These are phyloP conservation scores for Triangularia verruculosa DNA, from an alignment of 2,329 filamentous ascomycete genomes.

Conservation along the genomic window DNA sequence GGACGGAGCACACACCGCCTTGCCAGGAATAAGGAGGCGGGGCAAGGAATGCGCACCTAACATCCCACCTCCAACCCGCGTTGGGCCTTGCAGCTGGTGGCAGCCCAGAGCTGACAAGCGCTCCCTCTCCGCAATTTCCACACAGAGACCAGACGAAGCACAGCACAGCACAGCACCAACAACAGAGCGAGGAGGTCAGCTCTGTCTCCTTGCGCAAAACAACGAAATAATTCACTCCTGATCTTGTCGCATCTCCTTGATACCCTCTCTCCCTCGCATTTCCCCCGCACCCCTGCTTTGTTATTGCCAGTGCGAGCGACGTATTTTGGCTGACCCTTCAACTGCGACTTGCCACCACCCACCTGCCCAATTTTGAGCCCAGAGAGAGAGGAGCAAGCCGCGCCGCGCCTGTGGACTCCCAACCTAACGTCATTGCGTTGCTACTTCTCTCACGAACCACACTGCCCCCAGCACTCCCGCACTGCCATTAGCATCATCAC, in stretches of 20 bases:
- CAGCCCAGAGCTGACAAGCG: neutral
- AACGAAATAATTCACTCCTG: neutral
- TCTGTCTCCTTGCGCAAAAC: neutral
- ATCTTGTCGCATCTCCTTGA: neutral
- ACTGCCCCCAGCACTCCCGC: conserved; percentile 26
- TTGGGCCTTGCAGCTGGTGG: neutral
- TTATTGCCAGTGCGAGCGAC: neutral
- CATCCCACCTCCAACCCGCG: neutral
- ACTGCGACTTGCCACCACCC: conserved; percentile 18
- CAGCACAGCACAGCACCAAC: too few relatives aligned
- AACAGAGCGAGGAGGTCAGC: neutral
- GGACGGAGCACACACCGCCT: neutral
- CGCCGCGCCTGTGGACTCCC: conserved; percentile 24
- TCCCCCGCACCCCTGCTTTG: neutral
- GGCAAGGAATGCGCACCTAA: neutral
- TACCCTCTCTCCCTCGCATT: neutral
- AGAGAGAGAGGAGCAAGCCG: conserved; percentile 23
- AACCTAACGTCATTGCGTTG: conserved; percentile 28
- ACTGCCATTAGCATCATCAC: conserved; percentile 18
- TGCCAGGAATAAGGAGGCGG: neutral
- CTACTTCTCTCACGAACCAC: conserved; percentile 15
- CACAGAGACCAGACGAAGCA: too few relatives aligned
- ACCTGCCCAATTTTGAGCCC: conserved; percentile 31
- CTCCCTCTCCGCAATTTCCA: conserved; percentile 3
- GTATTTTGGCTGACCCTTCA: neutral